Conservation (phyloP, 2,329 filamentous ascomycete species). For the Monilinia vaccinii-corymbosi region DNA sequence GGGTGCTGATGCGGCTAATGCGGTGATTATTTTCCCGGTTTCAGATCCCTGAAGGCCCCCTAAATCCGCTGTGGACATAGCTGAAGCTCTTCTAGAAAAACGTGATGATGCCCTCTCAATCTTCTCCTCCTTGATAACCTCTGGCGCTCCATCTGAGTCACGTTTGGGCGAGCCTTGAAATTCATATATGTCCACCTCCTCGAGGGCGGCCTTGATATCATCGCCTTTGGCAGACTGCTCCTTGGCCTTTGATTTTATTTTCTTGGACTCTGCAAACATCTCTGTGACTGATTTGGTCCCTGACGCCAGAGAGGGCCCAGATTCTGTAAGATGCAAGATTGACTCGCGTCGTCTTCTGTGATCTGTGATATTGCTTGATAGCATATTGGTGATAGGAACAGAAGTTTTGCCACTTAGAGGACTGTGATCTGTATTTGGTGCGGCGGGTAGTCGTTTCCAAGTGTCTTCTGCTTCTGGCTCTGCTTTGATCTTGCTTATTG, state of each 20-base stretch:
- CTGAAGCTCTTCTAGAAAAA: constrained; percentile 21
- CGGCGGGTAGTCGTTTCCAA: constrained; percentile 25
- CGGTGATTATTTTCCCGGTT: constrained; percentile 19
- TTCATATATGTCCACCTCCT: constrained; percentile 26
- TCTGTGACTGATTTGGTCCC: constrained; percentile 25
- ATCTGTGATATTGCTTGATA: constrained; percentile 25
- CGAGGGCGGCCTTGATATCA: constrained; percentile 15
- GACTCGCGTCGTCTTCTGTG: constrained; percentile 29
- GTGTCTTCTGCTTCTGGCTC: constrained; percentile 25
- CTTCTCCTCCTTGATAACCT: constrained; percentile 2
- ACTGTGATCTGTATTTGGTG: constrained; percentile 25
- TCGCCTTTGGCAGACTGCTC: constrained; percentile 16
- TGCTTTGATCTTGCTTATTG: constrained; percentile 20
- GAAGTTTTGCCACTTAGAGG: constrained; percentile 24
- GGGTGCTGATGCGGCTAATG: constrained; percentile 19
- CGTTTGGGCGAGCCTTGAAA: constrained; percentile 22
- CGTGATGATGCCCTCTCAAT: constrained; percentile 17
- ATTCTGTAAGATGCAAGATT: constrained; percentile 21
- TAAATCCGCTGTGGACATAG: constrained; percentile 11
- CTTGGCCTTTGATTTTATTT: constrained; percentile 22
- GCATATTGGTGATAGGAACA: constrained; percentile 12
- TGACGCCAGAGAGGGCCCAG: constrained; percentile 14
- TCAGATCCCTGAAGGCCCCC: constrained; percentile 17
- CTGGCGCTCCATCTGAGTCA: constrained; percentile 9
- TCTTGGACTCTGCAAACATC: constrained; percentile 25